Base-by-base conservation (phyloP, 805 yeast genomes). In the Metschnikowia kunwiensis region DNA sequence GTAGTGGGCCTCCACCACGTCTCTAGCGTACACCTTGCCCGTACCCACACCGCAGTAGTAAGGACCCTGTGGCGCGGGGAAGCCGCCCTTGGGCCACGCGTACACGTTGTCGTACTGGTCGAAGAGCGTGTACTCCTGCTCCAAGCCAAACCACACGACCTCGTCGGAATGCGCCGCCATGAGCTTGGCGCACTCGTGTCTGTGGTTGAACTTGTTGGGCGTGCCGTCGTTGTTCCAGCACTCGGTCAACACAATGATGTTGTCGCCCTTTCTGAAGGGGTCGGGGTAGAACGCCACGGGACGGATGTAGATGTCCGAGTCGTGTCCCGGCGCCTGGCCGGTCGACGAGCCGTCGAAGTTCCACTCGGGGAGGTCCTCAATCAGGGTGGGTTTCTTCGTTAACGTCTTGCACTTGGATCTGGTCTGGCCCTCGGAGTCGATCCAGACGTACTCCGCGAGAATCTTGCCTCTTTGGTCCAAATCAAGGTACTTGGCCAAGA, bases 1-100 rank as follows among this genome's bases (percentile, higher is more conserved):
- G 84, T 93, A 93, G 75, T 91, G 98, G 42, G 98, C 97, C 77
- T 91, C 98, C 55, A 93, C 88, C 40, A 91, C 88, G 64, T 93
- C 98, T 74, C 98, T 81, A 60, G 97, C 96, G 66, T 82, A 86
- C 48, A 91, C 98, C 74, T 87, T 89, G 61, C 97, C 96, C 57
- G 96, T 78, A 72, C 98, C 98, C 50, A 93, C 98, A 80, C 97
- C 98, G 77, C 98, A 93, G 82, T 93, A 93, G 84, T 93, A 93
- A 46, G 98, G 98, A 52, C 98, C 98, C 74, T 93, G 98, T 50
- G 98, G 97, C 54, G 96, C 97, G 63, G 98, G 98, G 94, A 78
- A 93, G 47, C 97, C 98, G 56, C 97, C 97, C 75, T 86, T 82
- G 68, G 98, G 98, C 98, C 98, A 93, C 50, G 96, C 97, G 69